Evolutionary conservation across 352 stramenopile species (phyloP).

Genomic region (Globisporangium acanthophoron): DNA sequence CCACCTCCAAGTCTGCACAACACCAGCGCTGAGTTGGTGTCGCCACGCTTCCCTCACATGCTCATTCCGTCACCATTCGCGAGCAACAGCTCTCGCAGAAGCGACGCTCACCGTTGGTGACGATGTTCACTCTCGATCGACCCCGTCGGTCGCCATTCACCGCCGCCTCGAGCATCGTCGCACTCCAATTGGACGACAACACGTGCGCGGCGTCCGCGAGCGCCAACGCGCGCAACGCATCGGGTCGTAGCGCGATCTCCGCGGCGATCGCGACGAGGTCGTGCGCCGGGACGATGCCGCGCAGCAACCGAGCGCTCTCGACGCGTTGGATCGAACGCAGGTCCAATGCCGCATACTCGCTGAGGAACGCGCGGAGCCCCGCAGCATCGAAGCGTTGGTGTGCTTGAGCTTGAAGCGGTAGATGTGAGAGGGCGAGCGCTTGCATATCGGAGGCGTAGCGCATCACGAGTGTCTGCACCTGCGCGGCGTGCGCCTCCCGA

Average conservation of each 20-base stretch:
- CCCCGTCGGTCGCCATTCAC: slow-evolving; percentile 8
- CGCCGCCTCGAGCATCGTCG: slow-evolving; percentile 29
- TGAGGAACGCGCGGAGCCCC: slow-evolving; percentile 35
- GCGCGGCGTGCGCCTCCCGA: slow-evolving; percentile 9
- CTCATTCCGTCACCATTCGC: not conserved
- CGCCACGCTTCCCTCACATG: not conserved
- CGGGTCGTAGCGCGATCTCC: slow-evolving; percentile 23
- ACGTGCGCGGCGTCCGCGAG: slow-evolving; percentile 23
- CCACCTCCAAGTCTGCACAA: slow-evolving; percentile 32
- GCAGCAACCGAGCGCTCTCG: slow-evolving; percentile 19
- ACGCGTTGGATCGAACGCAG: slow-evolving; percentile 47
- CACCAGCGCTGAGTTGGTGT: not conserved
- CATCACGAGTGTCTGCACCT: slow-evolving; percentile 25
- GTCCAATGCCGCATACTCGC: slow-evolving; percentile 37
- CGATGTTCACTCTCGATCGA: slow-evolving; percentile 18
- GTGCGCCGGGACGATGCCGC: slow-evolving; percentile 20
- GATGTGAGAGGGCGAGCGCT: slow-evolving; percentile 4
- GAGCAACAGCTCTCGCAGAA: not conserved
- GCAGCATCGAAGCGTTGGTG: slow-evolving; percentile 21
- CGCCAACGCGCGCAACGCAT: slow-evolving; percentile 25
- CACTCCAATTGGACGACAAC: slow-evolving; percentile 67
- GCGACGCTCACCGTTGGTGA: slow-evolving; percentile 46
- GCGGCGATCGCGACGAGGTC: slow-evolving; percentile 12
- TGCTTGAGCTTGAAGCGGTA: not conserved
- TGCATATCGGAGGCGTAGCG: slow-evolving; percentile 30